Conservation (phyloP, 1,284 basidiomycete genomes). For the Athelia sp. region DNA sequence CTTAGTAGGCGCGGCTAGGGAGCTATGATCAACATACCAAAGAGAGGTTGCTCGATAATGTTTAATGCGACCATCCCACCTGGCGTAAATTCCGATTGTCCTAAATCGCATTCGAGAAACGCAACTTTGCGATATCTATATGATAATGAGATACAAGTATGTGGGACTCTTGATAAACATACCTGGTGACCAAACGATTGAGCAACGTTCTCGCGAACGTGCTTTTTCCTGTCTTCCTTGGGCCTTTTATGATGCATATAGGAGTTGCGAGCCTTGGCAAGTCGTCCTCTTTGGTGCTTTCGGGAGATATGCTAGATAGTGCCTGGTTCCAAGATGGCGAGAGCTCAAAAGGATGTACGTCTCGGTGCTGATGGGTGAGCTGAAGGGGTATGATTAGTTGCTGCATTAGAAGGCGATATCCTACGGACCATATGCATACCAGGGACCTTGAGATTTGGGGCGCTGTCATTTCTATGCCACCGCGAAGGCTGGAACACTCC, state of each 20-base stretch:
- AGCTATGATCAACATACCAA: constrained; percentile 48
- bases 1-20: neutral
- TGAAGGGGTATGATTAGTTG: neutral
- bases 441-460: constrained; percentile 35
- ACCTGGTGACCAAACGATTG: constrained; percentile 66
- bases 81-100: constrained; percentile 92
- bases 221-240: constrained; percentile 88
- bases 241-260: constrained; percentile 71
- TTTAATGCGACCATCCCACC: constrained; percentile 83
- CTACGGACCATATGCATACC: constrained; percentile 53
- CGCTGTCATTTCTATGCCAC: constrained; percentile 21
- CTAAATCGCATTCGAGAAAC: constrained; percentile 88
- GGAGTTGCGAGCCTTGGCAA: constrained; percentile 6
- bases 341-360: constrained; percentile 35
- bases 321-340: constrained; percentile 57
- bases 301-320: constrained; percentile 21
- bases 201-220: constrained; percentile 74
- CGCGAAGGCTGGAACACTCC: constrained; percentile 47
- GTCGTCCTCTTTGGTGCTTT: constrained; percentile 6
- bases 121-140: constrained; percentile 71
- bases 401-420: neutral
- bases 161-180: constrained; percentile 14
- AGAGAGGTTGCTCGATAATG: constrained; percentile 59
- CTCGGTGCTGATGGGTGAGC: neutral
- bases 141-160: neutral